Evolutionary conservation across 345 rosid genomes (phyloP), one percentile per base, ranked within the genome.

Genomic region (Murraya paniculata): DNA sequence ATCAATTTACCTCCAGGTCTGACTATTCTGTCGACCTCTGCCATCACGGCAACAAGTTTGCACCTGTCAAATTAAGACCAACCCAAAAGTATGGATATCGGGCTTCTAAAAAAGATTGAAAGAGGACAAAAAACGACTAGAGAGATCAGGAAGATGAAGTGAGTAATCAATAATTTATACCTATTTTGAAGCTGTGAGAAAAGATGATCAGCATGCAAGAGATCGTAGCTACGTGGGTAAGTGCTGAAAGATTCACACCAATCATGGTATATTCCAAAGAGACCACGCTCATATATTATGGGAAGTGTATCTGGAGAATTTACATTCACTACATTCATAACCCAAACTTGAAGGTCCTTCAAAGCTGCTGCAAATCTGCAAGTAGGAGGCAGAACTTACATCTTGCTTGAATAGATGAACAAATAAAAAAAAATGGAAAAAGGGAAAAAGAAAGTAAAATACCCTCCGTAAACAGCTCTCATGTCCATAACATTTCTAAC

Each of bases 391-490:
- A 72, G 6, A 41, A 39, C 16, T 41, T 41, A 25, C 14, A 19
- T 68, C 41, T 64, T 14, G 33, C 67, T 30, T 6, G 22, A 5
- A n/a, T 13, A 4, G 50, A 45, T 13, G 50, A 13, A 45, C 50
- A 45, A 45, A 45, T 45, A 0, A 13, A 45, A 13, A 13, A 45
- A 45, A 45, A 2, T 1, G 50, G 1, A 45, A 41, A 18, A 73
- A 33, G 30, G 31, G 25, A n/a, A 36, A 9, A 55, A 28, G 2
- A 35, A 36, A 30, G 50, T 31, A n/a, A 6, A 35, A 21, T 92
- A 94, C 97, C 98, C 99, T 80, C 95, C 97, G 53, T 92, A 96
- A 71, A 90, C 97, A 77, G 97, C 94, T 89, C 97, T 80, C 99
- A 92, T 92, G 81, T 96, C 99, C 99, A 96, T 89, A 39, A 96